These are phyloP conservation scores for Sugiyamaella marilandica DNA, from an alignment of 805 yeast genomes.

Conservation along the genomic window DNA sequence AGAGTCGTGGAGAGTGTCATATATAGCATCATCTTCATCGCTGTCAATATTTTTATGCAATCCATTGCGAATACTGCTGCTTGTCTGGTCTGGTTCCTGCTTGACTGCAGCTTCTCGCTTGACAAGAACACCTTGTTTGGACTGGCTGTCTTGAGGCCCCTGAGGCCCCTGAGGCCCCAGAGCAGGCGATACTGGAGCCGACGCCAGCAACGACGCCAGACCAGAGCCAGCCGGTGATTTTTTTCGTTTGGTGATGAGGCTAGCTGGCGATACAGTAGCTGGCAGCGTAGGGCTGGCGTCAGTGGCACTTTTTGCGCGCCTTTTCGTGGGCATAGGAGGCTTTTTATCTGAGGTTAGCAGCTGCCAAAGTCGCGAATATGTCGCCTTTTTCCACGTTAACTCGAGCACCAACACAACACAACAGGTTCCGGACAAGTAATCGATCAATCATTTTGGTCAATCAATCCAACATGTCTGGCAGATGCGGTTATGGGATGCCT, in stretches of 20 bases:
- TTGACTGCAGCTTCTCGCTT: neutral
- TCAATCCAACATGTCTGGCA: no score
- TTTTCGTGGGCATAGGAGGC: slow-evolving; percentile 6
- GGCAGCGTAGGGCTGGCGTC: slow-evolving; percentile 14
- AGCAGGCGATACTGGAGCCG: slow-evolving; percentile 4
- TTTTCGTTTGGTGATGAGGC: slow-evolving; percentile 19
- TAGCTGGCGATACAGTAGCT: slow-evolving; percentile 21
- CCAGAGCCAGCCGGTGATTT: slow-evolving; percentile 17
- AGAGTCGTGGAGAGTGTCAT: no score
- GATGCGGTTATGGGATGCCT: no score
- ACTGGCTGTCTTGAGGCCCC: neutral
- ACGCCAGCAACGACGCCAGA: slow-evolving; percentile 11
- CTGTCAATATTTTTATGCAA: no score
- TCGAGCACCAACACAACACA: no score
- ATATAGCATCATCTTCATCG: no score
- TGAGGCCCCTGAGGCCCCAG: neutral
- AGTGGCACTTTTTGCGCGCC: slow-evolving; percentile 18
- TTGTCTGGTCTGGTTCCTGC: slow-evolving; percentile 1
- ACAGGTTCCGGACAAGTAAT: no score
- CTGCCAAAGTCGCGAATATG: no score
- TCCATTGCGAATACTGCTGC: neutral
- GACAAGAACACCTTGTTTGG: neutral
- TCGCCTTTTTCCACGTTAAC: no score
- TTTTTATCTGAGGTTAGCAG: slow-evolving; percentile 8
- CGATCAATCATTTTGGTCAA: no score